Conservation (phyloP, 495 filamentous ascomycete species). For the Pyrenopolyporus hunteri region DNA sequence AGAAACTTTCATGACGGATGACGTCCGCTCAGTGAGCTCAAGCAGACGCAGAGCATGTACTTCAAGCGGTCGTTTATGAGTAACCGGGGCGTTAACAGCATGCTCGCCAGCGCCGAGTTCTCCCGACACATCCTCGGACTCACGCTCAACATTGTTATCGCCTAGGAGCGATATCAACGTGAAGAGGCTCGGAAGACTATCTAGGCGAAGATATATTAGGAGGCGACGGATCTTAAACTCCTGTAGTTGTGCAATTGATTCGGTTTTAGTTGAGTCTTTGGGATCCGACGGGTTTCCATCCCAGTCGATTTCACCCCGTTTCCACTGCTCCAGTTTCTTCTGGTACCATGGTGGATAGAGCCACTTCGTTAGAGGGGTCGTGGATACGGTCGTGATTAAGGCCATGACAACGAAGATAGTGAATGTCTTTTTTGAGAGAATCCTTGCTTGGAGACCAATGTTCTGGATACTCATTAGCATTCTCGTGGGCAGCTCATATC, state of each 20-base stretch:
- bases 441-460: conserved; percentile 90
- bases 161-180: conserved; percentile 82
- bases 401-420: conserved; percentile 99
- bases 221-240: conserved; percentile 55
- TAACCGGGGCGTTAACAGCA: conserved; percentile 23
- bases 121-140: conserved; percentile 33
- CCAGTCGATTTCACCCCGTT: conserved; percentile 93
- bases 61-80: conserved; percentile 63
- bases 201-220: conserved; percentile 74
- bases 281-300: conserved; percentile 66
- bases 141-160: conserved; percentile 46
- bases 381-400: conserved; percentile 87
- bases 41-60: conserved; percentile 87
- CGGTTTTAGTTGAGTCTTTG: conserved; percentile 48
- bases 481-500: not conserved
- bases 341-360: conserved; percentile 92
- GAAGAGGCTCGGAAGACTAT: conserved; percentile 85
- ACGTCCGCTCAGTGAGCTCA: conserved; percentile 90
- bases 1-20: conserved; percentile 92
- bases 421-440: conserved; percentile 85
- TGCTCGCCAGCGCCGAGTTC: conserved; percentile 34
- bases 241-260: conserved; percentile 52
- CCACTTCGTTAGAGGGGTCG: conserved; percentile 77
- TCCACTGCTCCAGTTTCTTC: conserved; percentile 88
- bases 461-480: conserved; percentile 64